Conservation (phyloP, 148 eudicot genomes). For the Limonium bicolor region DNA sequence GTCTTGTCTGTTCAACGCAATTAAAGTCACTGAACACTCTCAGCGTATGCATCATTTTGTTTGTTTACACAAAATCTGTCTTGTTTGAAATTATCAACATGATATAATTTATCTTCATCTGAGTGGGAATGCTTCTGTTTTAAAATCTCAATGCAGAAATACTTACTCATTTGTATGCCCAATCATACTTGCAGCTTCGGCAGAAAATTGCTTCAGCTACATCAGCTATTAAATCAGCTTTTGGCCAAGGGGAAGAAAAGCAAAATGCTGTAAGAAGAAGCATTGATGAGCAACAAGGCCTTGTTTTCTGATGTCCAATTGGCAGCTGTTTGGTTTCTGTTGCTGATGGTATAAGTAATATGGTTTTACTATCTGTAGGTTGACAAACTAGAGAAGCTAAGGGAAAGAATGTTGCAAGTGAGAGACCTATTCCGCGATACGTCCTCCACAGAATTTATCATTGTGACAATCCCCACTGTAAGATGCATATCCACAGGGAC, state of each 20-base stretch:
- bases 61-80: too few relatives aligned
- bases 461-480: conserved; percentile 98
- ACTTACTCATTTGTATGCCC: too few relatives aligned
- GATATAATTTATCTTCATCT: too few relatives aligned
- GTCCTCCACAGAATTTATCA: conserved; percentile 86
- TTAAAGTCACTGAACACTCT: too few relatives aligned
- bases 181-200: conserved; percentile 49
- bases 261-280: conserved; percentile 48
- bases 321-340: background rate
- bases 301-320: background rate
- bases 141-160: too few relatives aligned
- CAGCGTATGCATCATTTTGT: too few relatives aligned
- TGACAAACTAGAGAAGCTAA: conserved; percentile 60
- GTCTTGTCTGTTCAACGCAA: too few relatives aligned
- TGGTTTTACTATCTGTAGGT: conserved; percentile 24
- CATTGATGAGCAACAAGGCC: background rate
- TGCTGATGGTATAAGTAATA: background rate
- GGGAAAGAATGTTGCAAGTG: conserved; percentile 91
- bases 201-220: conserved; percentile 89
- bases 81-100: too few relatives aligned
- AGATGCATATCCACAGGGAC: too few relatives aligned
- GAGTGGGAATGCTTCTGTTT: too few relatives aligned
- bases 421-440: conserved; percentile 87
- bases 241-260: conserved; percentile 51
- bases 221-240: conserved; percentile 91